Conservation (phyloP, 2,329 filamentous ascomycete species). For the Fusarium marasasianum region DNA sequence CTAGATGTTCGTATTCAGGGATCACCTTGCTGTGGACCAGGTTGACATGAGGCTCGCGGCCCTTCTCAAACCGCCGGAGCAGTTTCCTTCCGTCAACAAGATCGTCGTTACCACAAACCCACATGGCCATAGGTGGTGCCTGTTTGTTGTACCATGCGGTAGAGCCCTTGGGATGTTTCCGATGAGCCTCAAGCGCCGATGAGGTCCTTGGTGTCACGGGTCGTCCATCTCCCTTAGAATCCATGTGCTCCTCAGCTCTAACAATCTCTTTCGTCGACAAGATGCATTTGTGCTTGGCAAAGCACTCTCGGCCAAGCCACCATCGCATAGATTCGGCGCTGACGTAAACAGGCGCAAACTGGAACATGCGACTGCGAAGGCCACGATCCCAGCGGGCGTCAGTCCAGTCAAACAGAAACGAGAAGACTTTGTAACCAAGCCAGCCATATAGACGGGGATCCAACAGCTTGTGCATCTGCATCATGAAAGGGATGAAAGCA, state of each 20-base stretch:
- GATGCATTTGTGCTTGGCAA: slow-evolving; percentile 83
- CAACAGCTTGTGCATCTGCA: slow-evolving; percentile 77
- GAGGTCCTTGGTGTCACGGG: slow-evolving; percentile 36
- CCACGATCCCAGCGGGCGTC: slow-evolving; percentile 86
- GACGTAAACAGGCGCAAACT: slow-evolving; percentile 91
- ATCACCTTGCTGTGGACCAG: slow-evolving; percentile 86
- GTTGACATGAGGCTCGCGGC: slow-evolving; percentile 81
- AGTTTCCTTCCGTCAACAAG: slow-evolving; percentile 84
- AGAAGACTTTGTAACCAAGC: slow-evolving; percentile 89
- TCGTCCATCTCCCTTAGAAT: slow-evolving; percentile 53
- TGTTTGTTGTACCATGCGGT: slow-evolving; percentile 84
- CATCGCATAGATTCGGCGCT: slow-evolving; percentile 91
- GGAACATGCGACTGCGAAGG: slow-evolving; percentile 84
- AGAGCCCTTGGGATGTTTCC: slow-evolving; percentile 56
- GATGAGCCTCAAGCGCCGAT: slow-evolving; percentile 46
- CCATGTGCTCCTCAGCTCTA: slow-evolving; percentile 68
- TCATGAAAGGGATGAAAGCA: slow-evolving; percentile 93
- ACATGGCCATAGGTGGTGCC: slow-evolving; percentile 85
- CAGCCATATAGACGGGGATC: slow-evolving; percentile 77
- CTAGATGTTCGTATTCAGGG: slow-evolving; percentile 89
- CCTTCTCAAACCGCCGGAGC: slow-evolving; percentile 76
- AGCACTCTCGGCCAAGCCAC: slow-evolving; percentile 92
- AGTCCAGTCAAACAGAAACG: slow-evolving; percentile 88
- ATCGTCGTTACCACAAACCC: slow-evolving; percentile 84
- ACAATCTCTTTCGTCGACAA: slow-evolving; percentile 79